Conservation (phyloP, 2,329 filamentous ascomycete genomes). For the Exophiala dermatitidis region DNA sequence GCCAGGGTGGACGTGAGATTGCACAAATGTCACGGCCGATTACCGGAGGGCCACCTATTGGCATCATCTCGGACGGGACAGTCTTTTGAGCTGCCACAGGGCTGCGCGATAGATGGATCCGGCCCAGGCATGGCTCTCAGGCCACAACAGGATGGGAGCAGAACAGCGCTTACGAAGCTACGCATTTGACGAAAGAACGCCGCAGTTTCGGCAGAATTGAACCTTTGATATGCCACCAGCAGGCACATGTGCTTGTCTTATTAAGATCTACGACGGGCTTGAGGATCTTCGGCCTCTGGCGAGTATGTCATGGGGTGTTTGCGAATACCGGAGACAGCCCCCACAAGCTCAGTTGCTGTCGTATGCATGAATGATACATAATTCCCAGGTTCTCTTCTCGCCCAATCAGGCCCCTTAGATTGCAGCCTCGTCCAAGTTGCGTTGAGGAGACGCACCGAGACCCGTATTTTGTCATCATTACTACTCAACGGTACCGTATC, state of each 20-base stretch:
- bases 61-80: constrained; percentile 93
- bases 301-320: not conserved
- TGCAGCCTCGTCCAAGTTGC: not conserved
- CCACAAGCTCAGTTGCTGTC: too few relatives aligned
- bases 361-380: too few relatives aligned
- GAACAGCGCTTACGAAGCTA: constrained; percentile 12
- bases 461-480: too few relatives aligned
- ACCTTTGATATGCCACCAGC: not conserved
- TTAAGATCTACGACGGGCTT: too few relatives aligned
- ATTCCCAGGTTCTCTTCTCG: too few relatives aligned
- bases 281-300: not conserved
- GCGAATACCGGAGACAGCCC: too few relatives aligned
- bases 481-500: too few relatives aligned
- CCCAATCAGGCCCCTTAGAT: not conserved
- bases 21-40: constrained; percentile 93
- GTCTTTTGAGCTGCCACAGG: constrained; percentile 60
- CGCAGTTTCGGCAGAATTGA: not conserved
- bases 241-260: not conserved
- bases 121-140: not conserved
- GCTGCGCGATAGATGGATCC: not conserved
- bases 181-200: not conserved
- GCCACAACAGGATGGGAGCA: not conserved
- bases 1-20: constrained; percentile 81
- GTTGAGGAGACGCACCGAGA: not conserved
- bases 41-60: constrained; percentile 91